Evolutionary conservation across 306 rosid genomes (phyloP).

Genomic region (Vicia sativa): DNA sequence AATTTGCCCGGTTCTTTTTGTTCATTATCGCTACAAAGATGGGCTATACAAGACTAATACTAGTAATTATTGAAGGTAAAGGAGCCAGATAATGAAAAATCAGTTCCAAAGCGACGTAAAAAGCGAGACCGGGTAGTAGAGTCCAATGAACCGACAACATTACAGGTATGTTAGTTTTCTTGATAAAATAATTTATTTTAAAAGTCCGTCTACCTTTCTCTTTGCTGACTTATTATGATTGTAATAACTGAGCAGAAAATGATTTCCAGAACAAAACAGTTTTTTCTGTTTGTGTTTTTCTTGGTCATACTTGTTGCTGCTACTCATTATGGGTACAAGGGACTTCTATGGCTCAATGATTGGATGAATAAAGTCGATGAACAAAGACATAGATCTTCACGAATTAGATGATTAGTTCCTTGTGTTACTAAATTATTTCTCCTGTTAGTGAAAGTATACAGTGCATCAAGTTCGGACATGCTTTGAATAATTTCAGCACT

Average conservation of each 20-base stretch:
- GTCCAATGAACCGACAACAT: slow-evolving; percentile 54
- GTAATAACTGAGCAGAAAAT: slow-evolving; percentile 59
- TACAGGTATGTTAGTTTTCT: slow-evolving; percentile 61
- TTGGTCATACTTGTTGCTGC: slow-evolving; percentile 51
- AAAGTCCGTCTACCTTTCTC: slow-evolving; percentile 1
- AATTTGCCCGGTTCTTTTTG: slow-evolving; percentile 9
- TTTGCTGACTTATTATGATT: slow-evolving; percentile 33
- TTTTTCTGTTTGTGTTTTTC: slow-evolving; percentile 52
- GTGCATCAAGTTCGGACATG: slow-evolving; percentile 11
- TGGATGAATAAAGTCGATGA: slow-evolving; percentile 91
- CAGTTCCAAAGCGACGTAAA: slow-evolving; percentile 62
- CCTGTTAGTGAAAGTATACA: slow-evolving; percentile 9
- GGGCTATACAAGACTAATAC: not conserved
- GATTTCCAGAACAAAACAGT: slow-evolving; percentile 47
- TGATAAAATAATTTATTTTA: not conserved
- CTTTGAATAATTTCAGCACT: slow-evolving; percentile 6
- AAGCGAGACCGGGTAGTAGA: slow-evolving; percentile 57
- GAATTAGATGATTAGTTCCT: slow-evolving; percentile 42
- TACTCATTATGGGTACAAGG: slow-evolving; percentile 61
- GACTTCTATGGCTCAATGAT: slow-evolving; percentile 70
- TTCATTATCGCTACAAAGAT: slow-evolving; percentile 11
- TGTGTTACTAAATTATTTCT: not conserved
- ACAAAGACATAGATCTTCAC: slow-evolving; percentile 54
- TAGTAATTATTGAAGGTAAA: slow-evolving; percentile 54
- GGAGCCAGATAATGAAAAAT: slow-evolving; percentile 57